Base-by-base conservation (phyloP, 2,329 filamentous ascomycete species). In the Fusarium sororula region DNA sequence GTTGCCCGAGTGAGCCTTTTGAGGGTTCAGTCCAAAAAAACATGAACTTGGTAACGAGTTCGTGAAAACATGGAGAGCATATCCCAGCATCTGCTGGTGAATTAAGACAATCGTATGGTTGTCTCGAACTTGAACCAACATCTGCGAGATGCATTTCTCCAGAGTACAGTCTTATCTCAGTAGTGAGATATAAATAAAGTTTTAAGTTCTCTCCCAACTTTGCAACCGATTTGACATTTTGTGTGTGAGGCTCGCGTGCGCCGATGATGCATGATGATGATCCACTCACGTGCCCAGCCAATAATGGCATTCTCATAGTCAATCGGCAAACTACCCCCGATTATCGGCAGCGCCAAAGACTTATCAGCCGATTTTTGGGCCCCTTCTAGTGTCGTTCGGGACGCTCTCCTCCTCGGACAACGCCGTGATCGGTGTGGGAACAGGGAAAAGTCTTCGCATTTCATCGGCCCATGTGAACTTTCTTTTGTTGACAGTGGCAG, bases 351-450 rank as follows among this genome's bases (percentile, higher is more conserved):
- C 38, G 48, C 60, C 42, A 69, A 45, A 59, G 28, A 47, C 53
- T 45, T 39, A 66, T 62, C 60, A 65, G 63, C 48, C 73, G 70
- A 62, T 42, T 57, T 63, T 51, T 64, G 67, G 58, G 45, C 53
- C 50, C 42, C 42, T 67, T 65, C 45, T 68, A 54, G 53, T n/a
- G 51, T 62, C 42, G 48, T 54, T 60, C 7, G 45, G 50, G 47
- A 68, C n/a, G 42, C 56, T 39, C 50, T 32, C 51, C 51, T 32
- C 45, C 41, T 66, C 69, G 71, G 75, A 63, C 69, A 74, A 32
- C 75, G 76, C 76, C 76, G 76, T 69, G 54, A 77, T 78, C 76
- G 76, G 76, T 63, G 70, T 72, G 68, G 68, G 57, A 77, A 70
- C 58, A 50, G 50, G 63, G 41, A 66, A 73, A 76, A 75, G 73